Base-by-base conservation (phyloP, 2,329 filamentous ascomycete genomes). In the Colletotrichum plurivorum region DNA sequence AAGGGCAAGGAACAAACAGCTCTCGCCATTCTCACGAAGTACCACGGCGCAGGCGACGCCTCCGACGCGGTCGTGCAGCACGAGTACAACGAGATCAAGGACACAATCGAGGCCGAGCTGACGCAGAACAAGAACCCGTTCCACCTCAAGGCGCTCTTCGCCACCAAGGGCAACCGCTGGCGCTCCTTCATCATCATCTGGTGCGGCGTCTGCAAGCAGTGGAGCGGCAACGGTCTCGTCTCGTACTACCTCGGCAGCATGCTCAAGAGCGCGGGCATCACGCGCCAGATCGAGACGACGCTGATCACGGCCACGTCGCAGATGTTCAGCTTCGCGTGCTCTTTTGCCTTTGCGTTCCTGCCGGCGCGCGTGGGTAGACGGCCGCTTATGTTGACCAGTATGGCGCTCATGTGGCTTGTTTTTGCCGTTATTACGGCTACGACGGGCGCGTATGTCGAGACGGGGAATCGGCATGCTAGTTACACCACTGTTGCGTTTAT, bases 41-140 rank as follows among this genome's bases (percentile, higher is more conserved):
- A 87, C 73, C 90, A 90, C 72, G 88, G 86, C 15, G 84, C 91
- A 58, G 89, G 87, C 2, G 83, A 88, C 71, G 82, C 82, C 2
- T 78, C 80, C 55, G 84, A 83, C 0, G 82, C 84, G 0, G 81
- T 89, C 61, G 87, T 89, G 6, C 83, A 86, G 71, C 77, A 87
- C 20, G 85, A 89, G 71, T 85, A 85, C 71, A 80, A 81, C 13
- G 84, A 87, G 59, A 86, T 85, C 76, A 78, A 69, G 4, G 67
- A 71, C 0, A 73, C 75, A 0, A 76, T 77, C 16, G 71, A 74
- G 13, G 56, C 82, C 62, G 83, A 86, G 72, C 81, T 84, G 57
- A 77, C 62, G 45, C 63, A 60, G 31, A 60, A 67, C 73, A 18
- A 74, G 72, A 76, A 75, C 58, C 39, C 77, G 54, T 41, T 69